Evolutionary conservation across 148 eudicot species (phyloP).

Genomic region (Rhododendron henanense): DNA sequence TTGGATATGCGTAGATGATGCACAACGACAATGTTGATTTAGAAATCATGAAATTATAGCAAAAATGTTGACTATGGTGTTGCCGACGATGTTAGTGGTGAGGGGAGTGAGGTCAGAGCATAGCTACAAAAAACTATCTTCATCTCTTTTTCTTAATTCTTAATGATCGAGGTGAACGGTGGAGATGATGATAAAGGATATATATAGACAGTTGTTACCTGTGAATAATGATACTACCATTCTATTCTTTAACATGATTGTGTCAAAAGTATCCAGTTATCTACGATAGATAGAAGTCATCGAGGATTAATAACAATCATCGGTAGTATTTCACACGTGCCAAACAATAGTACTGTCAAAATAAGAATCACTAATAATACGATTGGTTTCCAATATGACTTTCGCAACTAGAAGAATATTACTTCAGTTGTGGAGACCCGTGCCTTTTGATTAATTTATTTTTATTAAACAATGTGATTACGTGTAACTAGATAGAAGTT

Average conservation of each 20-base stretch:
- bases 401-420: not conserved
- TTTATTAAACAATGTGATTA: too few relatives aligned
- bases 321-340: not conserved
- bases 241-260: not conserved
- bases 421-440: not conserved
- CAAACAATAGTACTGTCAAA: not conserved
- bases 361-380: not conserved
- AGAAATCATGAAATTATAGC: not conserved
- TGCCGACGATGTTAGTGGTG: too few relatives aligned
- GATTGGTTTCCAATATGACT: not conserved
- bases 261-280: not conserved
- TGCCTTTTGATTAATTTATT: too few relatives aligned
- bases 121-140: not conserved
- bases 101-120: too few relatives aligned
- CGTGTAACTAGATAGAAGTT: too few relatives aligned
- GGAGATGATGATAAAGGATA: not conserved
- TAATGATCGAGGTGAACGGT: not conserved
- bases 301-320: not conserved
- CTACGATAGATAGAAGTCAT: not conserved
- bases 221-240: not conserved
- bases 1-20: not conserved
- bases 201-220: not conserved
- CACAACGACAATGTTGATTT: not conserved
- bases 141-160: not conserved
- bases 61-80: too few relatives aligned